Percentiles rank a stretch among this genome's conserved stretches.
Conservation (phyloP, 345 rosid genomes). For the Eucalyptus pauciflora region DNA sequence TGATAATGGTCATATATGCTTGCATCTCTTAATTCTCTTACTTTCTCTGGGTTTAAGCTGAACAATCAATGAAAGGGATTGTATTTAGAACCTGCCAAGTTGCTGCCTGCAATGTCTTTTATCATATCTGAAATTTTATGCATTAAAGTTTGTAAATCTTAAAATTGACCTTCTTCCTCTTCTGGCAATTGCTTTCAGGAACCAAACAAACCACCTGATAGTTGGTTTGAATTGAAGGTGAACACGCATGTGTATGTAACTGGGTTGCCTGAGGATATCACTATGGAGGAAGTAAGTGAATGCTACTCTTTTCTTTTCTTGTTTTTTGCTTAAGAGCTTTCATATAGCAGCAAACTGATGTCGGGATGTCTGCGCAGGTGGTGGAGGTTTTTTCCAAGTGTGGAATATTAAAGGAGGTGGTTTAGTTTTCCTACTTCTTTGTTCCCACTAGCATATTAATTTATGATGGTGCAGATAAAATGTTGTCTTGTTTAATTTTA, state of each 20-base stretch:
- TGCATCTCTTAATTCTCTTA: not conserved
- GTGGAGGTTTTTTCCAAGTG: conserved; percentile 93
- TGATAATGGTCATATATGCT: not conserved
- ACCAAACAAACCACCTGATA: conserved; percentile 87
- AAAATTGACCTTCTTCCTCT: not conserved
- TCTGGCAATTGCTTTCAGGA: conserved; percentile 33
- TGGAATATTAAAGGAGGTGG: conserved; percentile 95
- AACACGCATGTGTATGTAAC: conserved; percentile 89
- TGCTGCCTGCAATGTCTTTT: not conserved
- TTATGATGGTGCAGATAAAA: not conserved
- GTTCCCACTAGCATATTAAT: not conserved
- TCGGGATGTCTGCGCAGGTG: conserved; percentile 36
- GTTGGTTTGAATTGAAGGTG: conserved; percentile 97
- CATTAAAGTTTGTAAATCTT: not conserved
- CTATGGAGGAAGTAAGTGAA: conserved; percentile 69
- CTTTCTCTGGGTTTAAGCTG: not conserved
- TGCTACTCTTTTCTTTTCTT: not conserved
- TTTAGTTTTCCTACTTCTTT: not conserved
- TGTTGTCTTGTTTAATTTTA: not conserved
- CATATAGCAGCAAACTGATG: conserved; percentile 2
- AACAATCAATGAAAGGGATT: not conserved
- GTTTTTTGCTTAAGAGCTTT: not conserved
- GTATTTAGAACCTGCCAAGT: not conserved
- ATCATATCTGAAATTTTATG: not conserved
- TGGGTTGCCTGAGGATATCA: conserved; percentile 91